Evolutionary conservation across 306 rosid genomes (phyloP), one percentile per base, ranked within the genome.

Genomic region (Pachyrhizus erosus): DNA sequence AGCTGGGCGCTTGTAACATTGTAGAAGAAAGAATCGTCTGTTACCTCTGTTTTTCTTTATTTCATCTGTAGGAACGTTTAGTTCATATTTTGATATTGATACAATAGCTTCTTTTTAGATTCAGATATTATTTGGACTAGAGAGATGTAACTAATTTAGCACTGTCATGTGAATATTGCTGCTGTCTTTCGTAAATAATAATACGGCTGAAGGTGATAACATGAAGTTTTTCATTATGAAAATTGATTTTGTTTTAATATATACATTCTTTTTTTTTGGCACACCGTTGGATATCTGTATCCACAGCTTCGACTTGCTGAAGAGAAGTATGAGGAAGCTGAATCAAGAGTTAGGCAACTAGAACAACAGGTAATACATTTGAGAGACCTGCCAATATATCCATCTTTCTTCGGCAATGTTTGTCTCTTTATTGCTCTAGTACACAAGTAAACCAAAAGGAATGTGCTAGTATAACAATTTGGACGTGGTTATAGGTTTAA

Each of bases 251-350:
- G 11, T 67, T 82, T 70, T 37, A n/a, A 9, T 65, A 31, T 39
- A 67, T 37, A 20, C 51, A 39, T 31, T 49, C 51, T 18, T 80
- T 49, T 72, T 76, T 73, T 77, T 51, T 66, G 85, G 78, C 34
- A 80, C 76, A 68, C 73, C 70, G 68, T 87, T 48, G 85, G 17
- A 78, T 62, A 83, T 51, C 79, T 90, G 88, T 86, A 75, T 92
- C 85, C 88, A 85, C 96, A 96, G 99, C 94, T 96, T 84, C 96
- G 98, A 83, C 88, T 91, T 87, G 93, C 97, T 80, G 99, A 96
- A 87, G 97, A 96, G 71, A 93, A 84, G 88, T 86, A 72, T 42
- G 97, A 96, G 72, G 99, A 96, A 89, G 89, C 97, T 79, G 99
- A 96, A 80, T 88, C 91, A 74, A 92, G 92, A 85, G 91, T 90